Base-by-base conservation (phyloP, 345 rosid genomes). In the Aquilaria sinensis region DNA sequence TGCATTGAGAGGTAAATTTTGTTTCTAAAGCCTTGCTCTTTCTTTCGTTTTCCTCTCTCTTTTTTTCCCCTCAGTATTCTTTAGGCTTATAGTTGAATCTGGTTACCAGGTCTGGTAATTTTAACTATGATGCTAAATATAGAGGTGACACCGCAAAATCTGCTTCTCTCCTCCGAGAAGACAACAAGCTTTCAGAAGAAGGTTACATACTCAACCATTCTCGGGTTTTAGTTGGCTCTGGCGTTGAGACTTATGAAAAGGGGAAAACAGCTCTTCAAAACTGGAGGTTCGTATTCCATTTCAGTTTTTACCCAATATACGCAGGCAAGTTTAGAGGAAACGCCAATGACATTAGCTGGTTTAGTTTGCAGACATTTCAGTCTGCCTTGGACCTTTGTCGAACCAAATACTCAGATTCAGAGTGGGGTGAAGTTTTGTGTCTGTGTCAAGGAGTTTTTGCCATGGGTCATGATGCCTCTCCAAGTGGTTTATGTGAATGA, bases 401-500 rank as follows among this genome's bases (percentile, higher is more conserved):
- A 93, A 68, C 81, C 92, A 37, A 74, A 67, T 61, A 90, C 90
- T 15, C 88, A 83, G 0, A 66, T 90, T 70, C 85, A 80, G 63
- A 79, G 56, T 41, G 92, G 92, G 55, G 82, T 16, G 29, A 93
- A 85, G 69, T 85, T 93, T 60, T 93, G 97, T 70, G 83, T 77
- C 4, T 90, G 97, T 58, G 70, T 74, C 14, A 93, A 86, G 79
- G 86, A 84, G 79, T 73, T 88, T 62, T 66, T 88, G 16, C 98
- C 98, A 4, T 93, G 97, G 97, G 71, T 93, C 31, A 81, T 82
- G 81, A 78, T 93, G 87, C 97, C 98, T 65, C 85, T 90, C 15
- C 87, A 89, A 70, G 85, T 89, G 55, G 84, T 83, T 67, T 93
- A 85, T 73, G 93, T 84, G 4, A 83, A 83, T 14, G 97, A 93